These are phyloP conservation scores for Scalesia atractyloides DNA, from an alignment of 129 eudicot species.

Conservation along the genomic window DNA sequence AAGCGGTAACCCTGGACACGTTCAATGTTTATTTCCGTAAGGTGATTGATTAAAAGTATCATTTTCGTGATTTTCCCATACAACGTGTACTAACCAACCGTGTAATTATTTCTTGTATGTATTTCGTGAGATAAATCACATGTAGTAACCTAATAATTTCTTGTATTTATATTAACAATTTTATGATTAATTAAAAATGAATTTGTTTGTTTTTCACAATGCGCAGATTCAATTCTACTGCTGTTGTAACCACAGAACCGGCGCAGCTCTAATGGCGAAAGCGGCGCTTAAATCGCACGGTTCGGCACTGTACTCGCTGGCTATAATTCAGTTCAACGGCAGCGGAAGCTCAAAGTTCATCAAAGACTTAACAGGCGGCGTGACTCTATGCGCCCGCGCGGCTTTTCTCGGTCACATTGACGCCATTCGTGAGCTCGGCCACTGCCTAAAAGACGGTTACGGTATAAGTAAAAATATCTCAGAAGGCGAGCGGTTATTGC, in stretches of 20 bases:
- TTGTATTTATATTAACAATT: too few species aligned
- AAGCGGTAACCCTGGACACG: too few species aligned
- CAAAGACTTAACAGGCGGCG: conserved; percentile 36
- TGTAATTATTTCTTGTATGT: too few species aligned
- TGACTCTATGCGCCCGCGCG: conserved; percentile 42
- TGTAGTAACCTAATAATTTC: too few species aligned
- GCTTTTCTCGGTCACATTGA: conserved; percentile 48
- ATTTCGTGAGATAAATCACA: too few species aligned
- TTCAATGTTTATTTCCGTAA: too few species aligned
- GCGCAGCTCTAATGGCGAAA: conserved; percentile 41
- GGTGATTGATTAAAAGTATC: too few species aligned
- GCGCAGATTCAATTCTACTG: conserved; percentile 45
- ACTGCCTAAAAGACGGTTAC: conserved; percentile 48
- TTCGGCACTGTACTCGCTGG: conserved; percentile 44
- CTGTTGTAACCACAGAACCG: conserved; percentile 20
- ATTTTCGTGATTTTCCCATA: too few species aligned
- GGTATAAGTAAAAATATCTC: conserved; percentile 30
- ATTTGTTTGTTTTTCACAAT: neutral
- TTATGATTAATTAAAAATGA: neutral
- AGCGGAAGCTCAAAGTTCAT: conserved; percentile 36
- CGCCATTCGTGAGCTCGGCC: conserved; percentile 48
- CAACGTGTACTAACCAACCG: too few species aligned
- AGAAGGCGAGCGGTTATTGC: conserved; percentile 39
- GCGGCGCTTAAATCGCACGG: conserved; percentile 44
- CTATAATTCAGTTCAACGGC: conserved; percentile 47